Evolutionary conservation across 2,329 filamentous ascomycete genomes (phyloP), one percentile per base, ranked within the genome.

Genomic region (Colletotrichum cereale): DNA sequence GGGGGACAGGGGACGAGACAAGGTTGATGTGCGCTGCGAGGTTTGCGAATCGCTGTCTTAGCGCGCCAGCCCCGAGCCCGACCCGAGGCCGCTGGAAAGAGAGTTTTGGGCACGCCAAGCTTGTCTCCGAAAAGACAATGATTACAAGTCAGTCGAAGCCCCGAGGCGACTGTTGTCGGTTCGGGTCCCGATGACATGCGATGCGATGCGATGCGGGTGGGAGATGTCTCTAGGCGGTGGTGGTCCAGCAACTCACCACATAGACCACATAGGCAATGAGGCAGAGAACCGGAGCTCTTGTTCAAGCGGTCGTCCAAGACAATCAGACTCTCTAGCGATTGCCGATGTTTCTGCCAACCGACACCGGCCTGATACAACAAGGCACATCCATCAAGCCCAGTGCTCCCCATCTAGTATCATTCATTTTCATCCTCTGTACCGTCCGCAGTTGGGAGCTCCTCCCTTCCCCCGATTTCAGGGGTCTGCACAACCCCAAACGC

Each of bases 51-150:
- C 44, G 38, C 31, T 56, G 62, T 69, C 67, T 69, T 69, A 69
- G 67, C 67, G 62, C 62, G 38, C 11, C 38, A 55, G 7, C 69
- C 67, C 65, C 65, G 67, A 68, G 36, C 57, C 64, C 64, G 68
- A 71, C 26, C 53, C 52, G 67, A 60, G 58, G 63, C 40, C 63
- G 16, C 42, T 26, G 16, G 38, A 21, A 18, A 47, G 52, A n/a
- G n/a, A 47, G 21, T 1, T 47, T n/a, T 24, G 3, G 21, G 42
- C 10, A 10, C 10, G 34, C 5, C 29, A 47, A 47, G 26, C 2
- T 18, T 18, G 66, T 36, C 24, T 24, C 60, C 12, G 34, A 18
- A 40, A 18, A 40, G 44, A 52, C n/a, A 38, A 21, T 62, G 14
- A 12, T 16, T 2, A 36, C 29, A 11, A 44, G 21, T 47, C 10